Evolutionary conservation across 495 filamentous ascomycete species (phyloP).

Genomic region (Annulohypoxylon stygium): DNA sequence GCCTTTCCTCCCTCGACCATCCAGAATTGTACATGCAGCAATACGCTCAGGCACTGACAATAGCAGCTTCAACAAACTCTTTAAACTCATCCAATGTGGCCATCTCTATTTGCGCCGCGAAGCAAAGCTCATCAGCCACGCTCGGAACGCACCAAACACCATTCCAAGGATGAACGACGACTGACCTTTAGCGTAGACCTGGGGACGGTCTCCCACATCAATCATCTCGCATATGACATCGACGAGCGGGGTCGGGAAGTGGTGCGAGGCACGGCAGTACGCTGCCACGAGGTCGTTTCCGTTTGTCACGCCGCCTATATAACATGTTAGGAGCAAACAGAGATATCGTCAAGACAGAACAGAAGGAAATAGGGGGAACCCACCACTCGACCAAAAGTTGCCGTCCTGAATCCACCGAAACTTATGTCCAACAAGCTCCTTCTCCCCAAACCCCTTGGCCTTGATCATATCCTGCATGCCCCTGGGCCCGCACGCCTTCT

Average conservation of each 20-base stretch:
- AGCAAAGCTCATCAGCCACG: conserved; percentile 29
- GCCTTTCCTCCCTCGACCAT: not conserved
- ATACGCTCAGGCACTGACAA: not conserved
- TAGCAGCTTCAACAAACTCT: not conserved
- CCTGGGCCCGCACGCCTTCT: conserved; percentile 64
- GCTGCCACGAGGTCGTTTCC: conserved; percentile 71
- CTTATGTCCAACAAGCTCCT: conserved; percentile 60
- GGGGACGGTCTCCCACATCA: conserved; percentile 64
- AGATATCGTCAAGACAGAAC: not conserved
- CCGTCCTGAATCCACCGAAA: conserved; percentile 67
- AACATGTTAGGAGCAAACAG: too few species aligned
- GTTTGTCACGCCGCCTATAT: conserved; percentile 70
- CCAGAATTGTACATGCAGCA: not conserved
- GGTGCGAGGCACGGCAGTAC: conserved; percentile 61
- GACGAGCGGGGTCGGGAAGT: conserved; percentile 61
- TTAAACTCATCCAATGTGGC: not conserved
- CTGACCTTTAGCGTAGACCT: conserved; percentile 58
- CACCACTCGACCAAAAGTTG: conserved; percentile 73
- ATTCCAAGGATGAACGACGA: conserved; percentile 48
- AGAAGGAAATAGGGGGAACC: conserved; percentile 39
- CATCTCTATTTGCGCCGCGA: conserved; percentile 21
- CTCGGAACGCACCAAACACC: conserved; percentile 39
- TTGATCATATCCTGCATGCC: conserved; percentile 60
- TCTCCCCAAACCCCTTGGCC: conserved; percentile 60
- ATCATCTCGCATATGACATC: conserved; percentile 64